Evolutionary conservation across 345 rosid species (phyloP), one percentile per base, ranked within the genome.

Genomic region (Barbarea vulgaris): DNA sequence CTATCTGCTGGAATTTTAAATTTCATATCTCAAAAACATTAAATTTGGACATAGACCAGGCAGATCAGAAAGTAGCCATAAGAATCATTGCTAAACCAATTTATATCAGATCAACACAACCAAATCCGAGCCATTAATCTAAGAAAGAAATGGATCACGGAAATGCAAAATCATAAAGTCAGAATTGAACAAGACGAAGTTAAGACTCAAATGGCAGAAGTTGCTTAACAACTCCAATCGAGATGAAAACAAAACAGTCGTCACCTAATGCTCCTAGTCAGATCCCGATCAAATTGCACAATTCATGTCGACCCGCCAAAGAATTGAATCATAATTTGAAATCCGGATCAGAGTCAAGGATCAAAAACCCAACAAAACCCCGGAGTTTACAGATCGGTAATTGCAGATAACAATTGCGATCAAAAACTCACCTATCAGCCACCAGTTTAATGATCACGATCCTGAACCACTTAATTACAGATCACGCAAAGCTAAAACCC

Each of bases 371-470:
- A 77, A 41, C 67, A 27, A 51, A 63, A 47, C n/a, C 79, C 21
- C 1, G 17, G 18, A 37, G 5, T 64, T 71, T 50, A 67, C 46
- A 65, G 64, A 78, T 66, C 64, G 76, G 57, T 14, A 55, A 47
- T 15, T 7, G 2, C 3, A 0, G 13, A 39, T 10, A 53, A 5
- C 44, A 46, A 44, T 31, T 69, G 25, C 33, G 64, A 72, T 28
- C 0, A 25, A 9, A 42, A 51, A 67, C 53, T 60, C 44, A 72
- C 74, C 69, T n/a, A 72, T 25, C 53, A 72, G 33, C 70, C 42
- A 78, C 61, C 58, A 72, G 64, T 33, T 67, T 17, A 36, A 72
- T 21, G 78, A 73, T 67, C 74, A 60, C 74, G 81, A 67, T 78
- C 74, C 18, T 3, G 8, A 21, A 14, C 64, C 65, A 72, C 64